Evolutionary conservation across 1,284 basidiomycete species (phyloP).

Genomic region (Termitomyces sp.): DNA sequence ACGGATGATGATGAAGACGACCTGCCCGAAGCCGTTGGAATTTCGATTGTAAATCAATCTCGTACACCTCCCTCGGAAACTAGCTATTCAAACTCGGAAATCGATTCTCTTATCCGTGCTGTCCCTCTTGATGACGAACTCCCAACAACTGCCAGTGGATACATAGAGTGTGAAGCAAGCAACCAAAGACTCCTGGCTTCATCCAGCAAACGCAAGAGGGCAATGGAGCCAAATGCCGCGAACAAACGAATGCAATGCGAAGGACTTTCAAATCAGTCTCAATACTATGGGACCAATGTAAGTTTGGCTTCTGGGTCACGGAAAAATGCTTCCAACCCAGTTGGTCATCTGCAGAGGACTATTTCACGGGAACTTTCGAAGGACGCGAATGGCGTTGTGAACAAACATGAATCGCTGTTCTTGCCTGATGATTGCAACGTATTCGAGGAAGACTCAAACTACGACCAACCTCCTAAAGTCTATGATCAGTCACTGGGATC

Average conservation of each 20-base stretch:
- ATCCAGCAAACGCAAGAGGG: conserved; percentile 3
- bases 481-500: not conserved
- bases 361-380: not conserved
- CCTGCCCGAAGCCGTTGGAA: conserved; percentile 16
- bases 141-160: not conserved
- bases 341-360: not conserved
- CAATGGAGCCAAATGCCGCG: not conserved
- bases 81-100: conserved; percentile 17
- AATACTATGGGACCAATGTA: not conserved
- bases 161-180: not conserved
- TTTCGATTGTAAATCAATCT: conserved; percentile 4
- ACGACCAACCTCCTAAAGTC: conserved; percentile 19
- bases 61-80: conserved; percentile 12
- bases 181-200: not conserved
- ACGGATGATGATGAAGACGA: conserved; percentile 45
- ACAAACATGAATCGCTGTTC: conserved; percentile 6
- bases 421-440: not conserved
- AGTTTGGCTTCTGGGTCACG: not conserved
- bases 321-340: not conserved
- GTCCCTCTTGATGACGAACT: conserved; percentile 14
- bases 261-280: not conserved
- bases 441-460: not conserved
- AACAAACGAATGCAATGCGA: conserved; percentile 11
- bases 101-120: conserved; percentile 18
- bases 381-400: not conserved